Conservation (phyloP, 441 rosid species). For the Biscutella laevigata region DNA sequence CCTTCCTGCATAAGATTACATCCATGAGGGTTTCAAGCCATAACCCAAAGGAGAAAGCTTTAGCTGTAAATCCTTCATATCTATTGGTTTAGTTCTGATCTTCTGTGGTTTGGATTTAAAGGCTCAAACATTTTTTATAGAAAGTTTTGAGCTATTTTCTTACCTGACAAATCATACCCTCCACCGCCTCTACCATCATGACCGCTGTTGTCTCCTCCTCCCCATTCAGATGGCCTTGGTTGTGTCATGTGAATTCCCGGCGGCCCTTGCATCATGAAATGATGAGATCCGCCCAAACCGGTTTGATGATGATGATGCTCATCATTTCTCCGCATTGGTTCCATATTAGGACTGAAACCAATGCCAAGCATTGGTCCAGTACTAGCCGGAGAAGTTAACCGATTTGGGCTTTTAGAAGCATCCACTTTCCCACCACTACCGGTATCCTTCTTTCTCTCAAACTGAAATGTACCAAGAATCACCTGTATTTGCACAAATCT, state of each 20-base stretch:
- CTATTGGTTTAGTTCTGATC: not conserved
- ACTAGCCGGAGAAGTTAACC: constrained; percentile 47
- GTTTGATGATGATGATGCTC: constrained; percentile 38
- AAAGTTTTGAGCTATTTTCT: too few species aligned
- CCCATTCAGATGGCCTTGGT: constrained; percentile 42
- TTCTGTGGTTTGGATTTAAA: not conserved
- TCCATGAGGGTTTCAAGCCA: not conserved
- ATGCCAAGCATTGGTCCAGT: constrained; percentile 38
- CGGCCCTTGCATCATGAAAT: constrained; percentile 49
- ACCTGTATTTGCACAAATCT: too few species aligned
- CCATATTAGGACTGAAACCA: constrained; percentile 47
- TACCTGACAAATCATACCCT: constrained; percentile 58
- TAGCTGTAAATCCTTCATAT: not conserved
- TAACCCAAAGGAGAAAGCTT: not conserved
- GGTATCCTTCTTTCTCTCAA: constrained; percentile 48
- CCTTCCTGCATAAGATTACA: constrained; percentile 14
- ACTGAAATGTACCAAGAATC: constrained; percentile 64
- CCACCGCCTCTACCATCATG: too few species aligned
- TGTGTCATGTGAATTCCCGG: constrained; percentile 44
- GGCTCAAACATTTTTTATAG: too few species aligned
- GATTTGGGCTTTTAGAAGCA: constrained; percentile 35
- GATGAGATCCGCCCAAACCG: constrained; percentile 32
- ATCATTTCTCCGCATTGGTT: constrained; percentile 28
- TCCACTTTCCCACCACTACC: constrained; percentile 36
- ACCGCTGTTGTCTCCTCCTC: too few species aligned